phyloP scores from a whole-genome alignment of 2,329 filamentous ascomycete species.

The Xylariaceae sp. region DNA sequence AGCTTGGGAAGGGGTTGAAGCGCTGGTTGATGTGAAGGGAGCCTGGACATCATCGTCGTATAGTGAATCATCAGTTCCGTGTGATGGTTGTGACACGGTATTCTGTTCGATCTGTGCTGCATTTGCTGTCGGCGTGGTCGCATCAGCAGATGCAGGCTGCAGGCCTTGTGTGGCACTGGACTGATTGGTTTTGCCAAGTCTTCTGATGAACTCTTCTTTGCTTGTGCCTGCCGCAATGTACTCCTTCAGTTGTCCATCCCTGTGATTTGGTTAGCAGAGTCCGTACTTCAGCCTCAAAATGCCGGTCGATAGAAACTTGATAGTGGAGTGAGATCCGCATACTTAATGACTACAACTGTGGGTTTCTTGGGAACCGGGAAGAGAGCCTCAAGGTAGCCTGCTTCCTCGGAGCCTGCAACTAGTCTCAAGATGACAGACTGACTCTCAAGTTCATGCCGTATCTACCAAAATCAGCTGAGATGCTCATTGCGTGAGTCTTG shows the following conservation, averaged over 20 bases:
- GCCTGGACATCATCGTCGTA: constrained; percentile 17
- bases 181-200: constrained; percentile 43
- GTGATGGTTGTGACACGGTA: constrained; percentile 9
- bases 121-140: constrained; percentile 5
- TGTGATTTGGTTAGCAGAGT: constrained; percentile 29
- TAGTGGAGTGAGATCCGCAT: constrained; percentile 26
- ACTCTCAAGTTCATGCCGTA: constrained; percentile 51
- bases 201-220: constrained; percentile 61
- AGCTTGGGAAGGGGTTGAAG: constrained; percentile 10
- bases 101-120: constrained; percentile 8
- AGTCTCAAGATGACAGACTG: constrained; percentile 68
- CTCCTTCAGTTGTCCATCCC: constrained; percentile 70
- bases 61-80: constrained; percentile 14
- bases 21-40: constrained; percentile 3
- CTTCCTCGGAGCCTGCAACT: constrained; percentile 69
- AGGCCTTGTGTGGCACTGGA: constrained; percentile 16
- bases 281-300: background rate
- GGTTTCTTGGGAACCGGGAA: constrained; percentile 77
- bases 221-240: constrained; percentile 62
- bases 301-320: background rate
- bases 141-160: constrained; percentile 10
- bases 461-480: constrained; percentile 35
- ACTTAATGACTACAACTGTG: constrained; percentile 73
- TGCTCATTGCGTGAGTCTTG: background rate
- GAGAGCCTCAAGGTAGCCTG: constrained; percentile 73